phyloP scores from a whole-genome alignment of 345 rosid species.

The Orychophragmus violaceus region DNA sequence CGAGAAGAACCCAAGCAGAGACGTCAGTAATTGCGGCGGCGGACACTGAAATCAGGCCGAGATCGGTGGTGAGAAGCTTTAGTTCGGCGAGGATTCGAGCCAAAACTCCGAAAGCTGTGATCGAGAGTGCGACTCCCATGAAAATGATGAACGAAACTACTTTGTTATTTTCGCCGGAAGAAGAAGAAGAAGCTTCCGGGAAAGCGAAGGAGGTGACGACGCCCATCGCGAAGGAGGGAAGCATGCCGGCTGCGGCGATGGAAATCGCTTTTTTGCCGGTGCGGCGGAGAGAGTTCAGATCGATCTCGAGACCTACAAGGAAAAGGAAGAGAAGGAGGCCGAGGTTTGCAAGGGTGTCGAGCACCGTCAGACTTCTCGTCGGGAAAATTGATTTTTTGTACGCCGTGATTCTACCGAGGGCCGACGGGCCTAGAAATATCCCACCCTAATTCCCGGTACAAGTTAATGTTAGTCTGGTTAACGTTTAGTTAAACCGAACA shows the following conservation, averaged over 20 bases:
- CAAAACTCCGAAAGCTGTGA: slow-evolving; percentile 78
- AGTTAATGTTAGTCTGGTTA: neutral
- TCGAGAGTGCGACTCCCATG: slow-evolving; percentile 83
- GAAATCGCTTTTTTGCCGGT: slow-evolving; percentile 53
- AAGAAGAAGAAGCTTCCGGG: slow-evolving; percentile 25
- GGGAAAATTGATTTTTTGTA: slow-evolving; percentile 51
- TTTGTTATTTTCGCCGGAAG: slow-evolving; percentile 28
- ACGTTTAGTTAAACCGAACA: neutral
- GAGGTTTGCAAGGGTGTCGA: slow-evolving; percentile 71
- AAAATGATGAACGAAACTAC: slow-evolving; percentile 60
- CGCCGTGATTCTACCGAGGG: slow-evolving; percentile 49
- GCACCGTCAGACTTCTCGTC: slow-evolving; percentile 47
- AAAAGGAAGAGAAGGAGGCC: slow-evolving; percentile 79
- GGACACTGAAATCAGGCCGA: slow-evolving; percentile 72
- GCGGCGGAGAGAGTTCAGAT: slow-evolving; percentile 42
- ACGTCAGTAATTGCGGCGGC: slow-evolving; percentile 80
- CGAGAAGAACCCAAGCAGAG: slow-evolving; percentile 78
- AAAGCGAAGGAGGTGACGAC: slow-evolving; percentile 57
- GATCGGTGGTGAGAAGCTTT: slow-evolving; percentile 71
- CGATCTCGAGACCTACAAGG: slow-evolving; percentile 65
- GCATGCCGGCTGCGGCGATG: slow-evolving; percentile 65
- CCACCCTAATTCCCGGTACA: slow-evolving; percentile 43
- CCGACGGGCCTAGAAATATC: slow-evolving; percentile 70
- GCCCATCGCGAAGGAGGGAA: slow-evolving; percentile 55
- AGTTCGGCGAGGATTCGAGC: slow-evolving; percentile 86